Evolutionary conservation across 106 monocot genomes (phyloP), one percentile per base, ranked within the genome.

Genomic region (Alisma plantagoaquatica): DNA sequence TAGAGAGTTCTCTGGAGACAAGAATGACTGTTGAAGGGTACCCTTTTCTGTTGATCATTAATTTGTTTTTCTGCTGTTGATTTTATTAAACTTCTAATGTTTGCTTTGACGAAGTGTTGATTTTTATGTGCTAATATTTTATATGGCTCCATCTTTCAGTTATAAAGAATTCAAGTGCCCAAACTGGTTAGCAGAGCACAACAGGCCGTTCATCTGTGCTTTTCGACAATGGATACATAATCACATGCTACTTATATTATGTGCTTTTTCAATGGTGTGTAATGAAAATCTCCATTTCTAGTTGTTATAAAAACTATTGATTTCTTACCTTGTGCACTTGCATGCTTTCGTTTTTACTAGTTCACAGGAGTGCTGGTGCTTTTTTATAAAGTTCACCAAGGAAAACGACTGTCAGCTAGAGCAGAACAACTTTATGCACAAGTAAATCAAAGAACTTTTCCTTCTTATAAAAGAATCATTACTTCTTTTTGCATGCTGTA

Each of bases 111-210:
- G n/a, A n/a, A n/a, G n/a, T n/a, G n/a, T n/a, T n/a, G n/a, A n/a
- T n/a, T n/a, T n/a, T n/a, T n/a, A n/a, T n/a, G n/a, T n/a, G n/a
- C n/a, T n/a, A n/a, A n/a, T n/a, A n/a, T n/a, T n/a, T n/a, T n/a
- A n/a, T n/a, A n/a, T n/a, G n/a, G n/a, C n/a, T n/a, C n/a, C 35
- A 29, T 12, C 11, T 61, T 49, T 23, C 33, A 59, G 90, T 32
- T 53, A 9, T 41, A 72, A 75, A 63, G 79, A 77, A 42, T 54
- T 80, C 33, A 90, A 90, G 46, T 90, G 90, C 42, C 77, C 80
- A 45, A 74, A 84, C 11, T 35, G 46, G 38, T 56, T 84, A 26
- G 84, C 77, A 29, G 62, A 71, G 64, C 70, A 64, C 27, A 58
- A 80, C 57, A 80, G 60, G 38, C 61, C 90, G 27, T 58, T 71